These are phyloP conservation scores for Fonsecaea erecta DNA, from an alignment of 2,329 filamentous ascomycete genomes.

Conservation along the genomic window DNA sequence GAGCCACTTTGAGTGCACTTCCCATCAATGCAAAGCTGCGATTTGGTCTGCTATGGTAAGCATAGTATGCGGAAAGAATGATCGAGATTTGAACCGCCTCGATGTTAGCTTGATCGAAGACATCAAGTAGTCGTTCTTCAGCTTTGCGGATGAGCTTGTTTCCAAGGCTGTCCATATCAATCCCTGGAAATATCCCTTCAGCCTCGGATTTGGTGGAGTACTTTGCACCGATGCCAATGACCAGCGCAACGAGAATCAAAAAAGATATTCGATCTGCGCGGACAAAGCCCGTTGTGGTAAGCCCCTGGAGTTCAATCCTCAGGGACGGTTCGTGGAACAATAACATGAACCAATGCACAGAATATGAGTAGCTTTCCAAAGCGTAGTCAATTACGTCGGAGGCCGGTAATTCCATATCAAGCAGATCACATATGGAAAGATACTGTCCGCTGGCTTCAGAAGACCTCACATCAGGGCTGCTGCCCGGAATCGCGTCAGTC, in stretches of 20 bases:
- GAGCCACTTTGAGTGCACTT: conserved; percentile 21
- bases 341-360: conserved; percentile 53
- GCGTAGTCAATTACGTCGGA: conserved; percentile 41
- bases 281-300: conserved; percentile 44
- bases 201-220: conserved; percentile 41
- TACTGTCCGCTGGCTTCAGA: conserved; percentile 18
- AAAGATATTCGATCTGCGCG: conserved; percentile 45
- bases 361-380: conserved; percentile 49
- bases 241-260: conserved; percentile 44
- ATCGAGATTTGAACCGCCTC: conserved; percentile 30
- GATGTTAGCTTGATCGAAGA: conserved; percentile 48
- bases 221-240: conserved; percentile 48
- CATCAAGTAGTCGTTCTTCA: conserved; percentile 45
- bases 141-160: conserved; percentile 34
- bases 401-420: conserved; percentile 42
- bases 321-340: conserved; percentile 51
- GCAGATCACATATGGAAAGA: conserved; percentile 33
- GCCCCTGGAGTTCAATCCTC: conserved; percentile 40
- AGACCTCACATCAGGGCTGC: conserved; percentile 25
- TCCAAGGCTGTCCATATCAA: conserved; percentile 29
- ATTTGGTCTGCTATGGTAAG: conserved; percentile 29
- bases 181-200: conserved; percentile 26
- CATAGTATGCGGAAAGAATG: conserved; percentile 24
- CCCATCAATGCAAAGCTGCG: conserved; percentile 23
- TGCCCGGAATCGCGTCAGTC: conserved; percentile 26